phyloP scores from a whole-genome alignment of 2,329 filamentous ascomycete species.

The Berkeleyomyces rouxiae region DNA sequence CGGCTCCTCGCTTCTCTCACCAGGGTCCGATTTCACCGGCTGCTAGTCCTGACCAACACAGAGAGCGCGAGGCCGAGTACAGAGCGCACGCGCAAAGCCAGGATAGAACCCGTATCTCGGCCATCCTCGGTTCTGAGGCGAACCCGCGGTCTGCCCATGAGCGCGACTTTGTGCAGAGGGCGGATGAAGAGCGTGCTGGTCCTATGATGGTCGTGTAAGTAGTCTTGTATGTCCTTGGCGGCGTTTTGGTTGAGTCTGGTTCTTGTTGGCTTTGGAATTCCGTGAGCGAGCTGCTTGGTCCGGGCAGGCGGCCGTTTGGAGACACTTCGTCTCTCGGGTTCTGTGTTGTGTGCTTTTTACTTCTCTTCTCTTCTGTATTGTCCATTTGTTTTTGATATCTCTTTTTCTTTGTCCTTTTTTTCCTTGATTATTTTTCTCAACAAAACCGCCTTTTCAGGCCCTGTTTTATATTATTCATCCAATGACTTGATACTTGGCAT shows the following conservation, averaged over 20 bases:
- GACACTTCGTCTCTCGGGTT: background rate
- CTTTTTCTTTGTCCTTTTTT: background rate
- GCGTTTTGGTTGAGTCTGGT: background rate
- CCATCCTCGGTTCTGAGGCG: slow-evolving; percentile 43
- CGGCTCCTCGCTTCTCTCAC: slow-evolving; percentile 14
- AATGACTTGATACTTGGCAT: background rate
- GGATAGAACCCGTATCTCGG: slow-evolving; percentile 45
- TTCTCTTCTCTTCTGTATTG: slow-evolving; percentile 8
- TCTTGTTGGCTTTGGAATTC: slow-evolving; percentile 3
- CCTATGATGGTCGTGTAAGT: background rate
- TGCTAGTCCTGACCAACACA: slow-evolving; percentile 30
- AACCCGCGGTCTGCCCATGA: slow-evolving; percentile 28
- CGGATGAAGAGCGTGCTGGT: slow-evolving; percentile 27
- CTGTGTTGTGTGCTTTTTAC: slow-evolving; percentile 5
- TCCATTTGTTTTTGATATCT: slow-evolving; percentile 8
- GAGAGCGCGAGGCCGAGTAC: slow-evolving; percentile 27
- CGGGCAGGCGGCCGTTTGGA: slow-evolving; percentile 2
- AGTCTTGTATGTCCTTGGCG: slow-evolving; percentile 21
- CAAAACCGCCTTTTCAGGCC: background rate
- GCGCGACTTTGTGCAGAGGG: slow-evolving; percentile 32
- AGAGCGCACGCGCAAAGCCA: slow-evolving; percentile 16
- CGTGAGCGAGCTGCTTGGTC: background rate
- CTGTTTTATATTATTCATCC: slow-evolving; percentile 1
- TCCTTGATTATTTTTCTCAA: slow-evolving; percentile 1
- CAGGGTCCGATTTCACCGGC: slow-evolving; percentile 36